Evolutionary conservation across 345 rosid species (phyloP).

Genomic region (Eucalyptus polybractea): DNA sequence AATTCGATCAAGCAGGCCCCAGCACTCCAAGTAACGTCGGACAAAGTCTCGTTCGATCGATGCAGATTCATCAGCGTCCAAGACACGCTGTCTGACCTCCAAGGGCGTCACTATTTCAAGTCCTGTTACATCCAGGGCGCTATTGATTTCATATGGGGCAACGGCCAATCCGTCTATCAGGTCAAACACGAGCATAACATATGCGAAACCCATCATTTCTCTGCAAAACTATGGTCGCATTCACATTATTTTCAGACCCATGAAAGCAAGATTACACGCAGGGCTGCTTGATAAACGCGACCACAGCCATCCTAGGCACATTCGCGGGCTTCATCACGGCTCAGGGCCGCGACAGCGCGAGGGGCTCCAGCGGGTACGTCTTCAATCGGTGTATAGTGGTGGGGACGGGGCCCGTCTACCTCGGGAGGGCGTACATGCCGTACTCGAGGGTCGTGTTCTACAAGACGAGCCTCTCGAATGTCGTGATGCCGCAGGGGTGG

Average conservation of each 20-base stretch:
- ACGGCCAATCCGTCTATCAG: slow-evolving; percentile 25
- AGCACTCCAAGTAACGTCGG: slow-evolving; percentile 10
- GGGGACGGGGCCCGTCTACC: slow-evolving; percentile 8
- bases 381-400: slow-evolving; percentile 6
- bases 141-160: slow-evolving; percentile 40
- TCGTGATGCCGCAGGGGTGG: slow-evolving; percentile 29
- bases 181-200: not conserved
- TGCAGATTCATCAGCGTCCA: slow-evolving; percentile 20
- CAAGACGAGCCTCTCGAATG: not conserved
- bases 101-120: slow-evolving; percentile 14
- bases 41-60: slow-evolving; percentile 15
- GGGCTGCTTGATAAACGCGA: slow-evolving; percentile 3
- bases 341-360: slow-evolving; percentile 2
- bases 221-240: not conserved
- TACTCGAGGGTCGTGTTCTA: slow-evolving; percentile 23
- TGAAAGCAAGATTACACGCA: not conserved
- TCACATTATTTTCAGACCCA: not conserved
- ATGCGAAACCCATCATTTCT: not conserved
- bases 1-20: slow-evolving; percentile 6
- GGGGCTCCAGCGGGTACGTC: not conserved
- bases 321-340: slow-evolving; percentile 31
- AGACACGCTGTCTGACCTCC: not conserved
- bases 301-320: not conserved
- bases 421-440: slow-evolving; percentile 25
- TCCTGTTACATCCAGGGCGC: slow-evolving; percentile 34